Conservation (phyloP, 768 basidiomycete species). For the Trametes coccinea region DNA sequence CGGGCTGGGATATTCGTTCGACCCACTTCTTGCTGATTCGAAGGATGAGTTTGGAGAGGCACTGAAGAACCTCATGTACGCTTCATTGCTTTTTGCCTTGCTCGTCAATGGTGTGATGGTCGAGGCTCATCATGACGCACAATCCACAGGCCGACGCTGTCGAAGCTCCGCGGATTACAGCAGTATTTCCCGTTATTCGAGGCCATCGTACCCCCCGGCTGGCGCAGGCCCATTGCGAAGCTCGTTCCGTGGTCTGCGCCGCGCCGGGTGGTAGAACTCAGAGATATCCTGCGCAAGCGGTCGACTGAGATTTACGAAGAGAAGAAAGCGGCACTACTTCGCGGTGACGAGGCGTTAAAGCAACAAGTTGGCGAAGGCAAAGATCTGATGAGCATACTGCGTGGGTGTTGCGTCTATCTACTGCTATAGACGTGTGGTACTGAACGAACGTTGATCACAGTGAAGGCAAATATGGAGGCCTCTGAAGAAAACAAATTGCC, state of each 20-base stretch:
- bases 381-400: conserved; percentile 40
- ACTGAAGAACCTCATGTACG: conserved; percentile 15
- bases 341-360: conserved; percentile 38
- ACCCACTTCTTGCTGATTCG: conserved; percentile 9
- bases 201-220: conserved; percentile 16
- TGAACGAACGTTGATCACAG: neutral
- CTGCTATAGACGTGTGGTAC: neutral
- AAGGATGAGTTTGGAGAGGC: conserved; percentile 10
- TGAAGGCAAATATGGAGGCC: conserved; percentile 19
- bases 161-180: neutral
- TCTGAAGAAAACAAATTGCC: conserved; percentile 9
- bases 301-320: conserved; percentile 38
- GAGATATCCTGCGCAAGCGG: conserved; percentile 38
- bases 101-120: neutral
- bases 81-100: neutral
- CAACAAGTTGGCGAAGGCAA: conserved; percentile 39
- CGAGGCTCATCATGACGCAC: neutral
- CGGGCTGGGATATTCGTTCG: conserved; percentile 20
- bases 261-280: conserved; percentile 35
- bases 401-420: neutral
- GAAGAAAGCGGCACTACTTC: conserved; percentile 38
- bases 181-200: neutral
- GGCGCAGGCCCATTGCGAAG: conserved; percentile 34
- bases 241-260: conserved; percentile 37
- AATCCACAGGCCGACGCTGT: neutral